Evolutionary conservation across 768 basidiomycete genomes (phyloP), one percentile per base, ranked within the genome.

Genomic region (Trametes cubensis): DNA sequence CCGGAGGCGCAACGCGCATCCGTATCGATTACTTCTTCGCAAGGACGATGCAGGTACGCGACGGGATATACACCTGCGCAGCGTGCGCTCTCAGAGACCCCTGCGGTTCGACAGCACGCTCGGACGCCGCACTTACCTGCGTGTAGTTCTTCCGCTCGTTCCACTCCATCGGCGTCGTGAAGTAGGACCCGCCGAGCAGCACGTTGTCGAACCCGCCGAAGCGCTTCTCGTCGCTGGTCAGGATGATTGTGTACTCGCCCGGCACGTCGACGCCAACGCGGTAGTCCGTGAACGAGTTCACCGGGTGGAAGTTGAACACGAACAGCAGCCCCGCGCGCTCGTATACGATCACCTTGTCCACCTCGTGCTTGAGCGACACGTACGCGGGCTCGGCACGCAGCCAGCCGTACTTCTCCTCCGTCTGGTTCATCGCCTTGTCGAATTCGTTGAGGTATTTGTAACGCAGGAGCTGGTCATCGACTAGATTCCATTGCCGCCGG

Each of bases 221-320:
- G 47, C 80, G 76, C 72, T 85, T 85, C 73, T 96, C 93, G 72
- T 99, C 97, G 66, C 87, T 94, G 62, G 81, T 87, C 53, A 99
- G 78, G 4, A 93, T 78, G 63, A 94, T 82, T 50, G 77, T 80
- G 75, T 98, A 98, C 75, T 95, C 87, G 11, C 97, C 97, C 26
- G 90, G 76, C 51, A 75, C 82, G 39, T 98, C 88, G 21, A 96
- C 85, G 6, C 97, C 97, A 53, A 98, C 88, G 49, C 95, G 87
- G 76, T 98, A 99, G 75, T 98, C 94, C 47, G 87, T 85, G 78
- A 87, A 99, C 62, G 94, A 96, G 42, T 91, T 75, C n/a, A 83
- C 85, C 6, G 93, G 88, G 78, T 98, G 88, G 83, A 98, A 96
- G 77, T 99, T 98, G 84, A 97, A 98, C 68, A 98, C 81, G 79